These are phyloP conservation scores for Triticum monococcum DNA, from an alignment of 176 grass and related monocot genomes.

Conservation along the genomic window DNA sequence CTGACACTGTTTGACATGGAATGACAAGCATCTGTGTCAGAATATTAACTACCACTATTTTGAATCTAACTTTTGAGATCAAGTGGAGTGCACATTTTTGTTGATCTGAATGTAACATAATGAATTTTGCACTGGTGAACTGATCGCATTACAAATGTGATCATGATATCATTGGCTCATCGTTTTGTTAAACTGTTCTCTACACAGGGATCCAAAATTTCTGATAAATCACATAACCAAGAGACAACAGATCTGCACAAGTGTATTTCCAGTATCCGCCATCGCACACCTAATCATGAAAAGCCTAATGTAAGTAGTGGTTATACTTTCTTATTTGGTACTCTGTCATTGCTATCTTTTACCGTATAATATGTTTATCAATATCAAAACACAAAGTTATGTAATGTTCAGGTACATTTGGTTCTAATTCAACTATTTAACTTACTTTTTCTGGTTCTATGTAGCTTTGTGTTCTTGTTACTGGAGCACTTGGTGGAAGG, in stretches of 20 bases:
- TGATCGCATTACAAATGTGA: neutral
- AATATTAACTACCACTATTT: neutral
- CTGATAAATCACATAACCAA: conserved; percentile 69
- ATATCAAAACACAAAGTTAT: neutral
- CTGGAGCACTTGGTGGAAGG: conserved; percentile 73
- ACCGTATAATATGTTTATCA: neutral
- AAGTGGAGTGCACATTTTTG: neutral
- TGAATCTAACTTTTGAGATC: neutral
- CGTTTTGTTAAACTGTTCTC: neutral
- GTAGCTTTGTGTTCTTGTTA: conserved; percentile 63
- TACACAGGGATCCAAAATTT: conserved; percentile 66
- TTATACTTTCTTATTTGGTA: neutral
- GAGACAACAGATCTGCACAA: conserved; percentile 78
- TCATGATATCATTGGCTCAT: neutral
- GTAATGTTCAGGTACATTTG: no score
- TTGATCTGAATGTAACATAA: neutral
- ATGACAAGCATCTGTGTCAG: no score
- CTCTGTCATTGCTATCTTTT: neutral
- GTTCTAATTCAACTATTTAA: no score
- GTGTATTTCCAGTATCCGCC: conserved; percentile 60
- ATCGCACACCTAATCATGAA: conserved; percentile 38
- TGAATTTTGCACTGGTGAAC: neutral
- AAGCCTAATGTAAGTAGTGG: conserved; percentile 55
- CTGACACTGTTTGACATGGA: no score
- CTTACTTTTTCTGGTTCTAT: conserved; percentile 15